phyloP scores from a whole-genome alignment of 495 filamentous ascomycete species.

The Penicillium maclennaniae region DNA sequence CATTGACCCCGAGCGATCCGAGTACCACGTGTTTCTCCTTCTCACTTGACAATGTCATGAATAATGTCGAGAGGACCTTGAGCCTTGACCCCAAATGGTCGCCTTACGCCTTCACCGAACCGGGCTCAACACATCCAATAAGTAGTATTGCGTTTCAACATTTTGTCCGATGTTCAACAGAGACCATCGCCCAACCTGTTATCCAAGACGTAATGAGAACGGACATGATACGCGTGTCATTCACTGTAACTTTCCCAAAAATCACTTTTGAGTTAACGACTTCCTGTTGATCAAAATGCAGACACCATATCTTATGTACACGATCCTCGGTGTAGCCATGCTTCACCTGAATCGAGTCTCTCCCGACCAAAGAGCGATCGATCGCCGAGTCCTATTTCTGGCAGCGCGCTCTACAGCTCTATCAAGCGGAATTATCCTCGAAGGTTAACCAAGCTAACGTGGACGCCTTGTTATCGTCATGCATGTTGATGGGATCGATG shows the following conservation, averaged over 20 bases:
- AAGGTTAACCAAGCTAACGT: slow-evolving; percentile 28
- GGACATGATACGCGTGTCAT: slow-evolving; percentile 38
- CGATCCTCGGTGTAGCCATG: slow-evolving; percentile 37
- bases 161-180: slow-evolving; percentile 29
- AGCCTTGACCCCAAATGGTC: slow-evolving; percentile 1
- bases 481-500: slow-evolving; percentile 37
- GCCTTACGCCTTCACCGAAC: not conserved
- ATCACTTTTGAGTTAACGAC: not conserved
- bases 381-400: slow-evolving; percentile 40
- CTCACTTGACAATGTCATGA: slow-evolving; percentile 15
- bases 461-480: slow-evolving; percentile 38
- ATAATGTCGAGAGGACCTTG: slow-evolving; percentile 12
- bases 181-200: slow-evolving; percentile 24
- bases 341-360: slow-evolving; percentile 37
- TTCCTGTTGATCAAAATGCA: slow-evolving; percentile 8
- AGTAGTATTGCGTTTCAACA: slow-evolving; percentile 29
- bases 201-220: slow-evolving; percentile 34
- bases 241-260: slow-evolving; percentile 23
- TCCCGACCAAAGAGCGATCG: slow-evolving; percentile 23
- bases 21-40: slow-evolving; percentile 11
- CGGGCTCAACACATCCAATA: not conserved
- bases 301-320: slow-evolving; percentile 44
- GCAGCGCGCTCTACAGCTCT: slow-evolving; percentile 33
- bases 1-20: not conserved
- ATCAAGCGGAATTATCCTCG: slow-evolving; percentile 23